phyloP scores from a whole-genome alignment of 768 basidiomycete genomes.

The Coprinopsis marcescibilis region DNA sequence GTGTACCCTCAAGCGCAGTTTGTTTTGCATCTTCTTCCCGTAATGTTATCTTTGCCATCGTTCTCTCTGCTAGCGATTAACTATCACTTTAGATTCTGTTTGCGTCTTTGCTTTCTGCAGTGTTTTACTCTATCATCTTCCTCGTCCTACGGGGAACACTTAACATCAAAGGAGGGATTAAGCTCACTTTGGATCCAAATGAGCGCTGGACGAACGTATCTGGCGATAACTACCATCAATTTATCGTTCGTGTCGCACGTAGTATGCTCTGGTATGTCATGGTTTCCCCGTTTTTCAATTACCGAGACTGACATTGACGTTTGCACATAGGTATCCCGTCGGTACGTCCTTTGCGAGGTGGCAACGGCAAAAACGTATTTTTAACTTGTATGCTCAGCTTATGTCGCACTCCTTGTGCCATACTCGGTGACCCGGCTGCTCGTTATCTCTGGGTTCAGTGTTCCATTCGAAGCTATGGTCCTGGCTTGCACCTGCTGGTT shows the following conservation, averaged over 20 bases:
- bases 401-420: conserved; percentile 53
- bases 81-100: conserved; percentile 44
- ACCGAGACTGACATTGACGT: conserved; percentile 9
- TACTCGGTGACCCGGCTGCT: conserved; percentile 48
- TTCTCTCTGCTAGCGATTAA: neutral
- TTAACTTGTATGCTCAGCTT: conserved; percentile 42
- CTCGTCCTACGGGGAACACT: conserved; percentile 56
- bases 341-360: conserved; percentile 30
- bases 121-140: conserved; percentile 58
- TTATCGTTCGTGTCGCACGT: conserved; percentile 55
- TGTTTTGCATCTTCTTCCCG: conserved; percentile 58
- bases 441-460: conserved; percentile 38
- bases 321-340: conserved; percentile 61
- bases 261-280: conserved; percentile 63
- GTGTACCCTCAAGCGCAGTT: conserved; percentile 39
- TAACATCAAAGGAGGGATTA: conserved; percentile 43
- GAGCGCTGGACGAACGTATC: conserved; percentile 35
- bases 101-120: conserved; percentile 46
- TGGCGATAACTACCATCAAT: conserved; percentile 47
- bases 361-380: conserved; percentile 4
- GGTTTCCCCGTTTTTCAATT: too few species aligned
- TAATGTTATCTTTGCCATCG: conserved; percentile 23
- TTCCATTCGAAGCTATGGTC: conserved; percentile 42
- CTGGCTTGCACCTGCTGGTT: conserved; percentile 49
- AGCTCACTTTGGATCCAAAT: conserved; percentile 42